A percentile compares a stretch with the other conserved stretches of the same genome.
Evolutionary conservation across 805 yeast genomes (phyloP).

Genomic region (Sugiyamaella chiloensis): DNA sequence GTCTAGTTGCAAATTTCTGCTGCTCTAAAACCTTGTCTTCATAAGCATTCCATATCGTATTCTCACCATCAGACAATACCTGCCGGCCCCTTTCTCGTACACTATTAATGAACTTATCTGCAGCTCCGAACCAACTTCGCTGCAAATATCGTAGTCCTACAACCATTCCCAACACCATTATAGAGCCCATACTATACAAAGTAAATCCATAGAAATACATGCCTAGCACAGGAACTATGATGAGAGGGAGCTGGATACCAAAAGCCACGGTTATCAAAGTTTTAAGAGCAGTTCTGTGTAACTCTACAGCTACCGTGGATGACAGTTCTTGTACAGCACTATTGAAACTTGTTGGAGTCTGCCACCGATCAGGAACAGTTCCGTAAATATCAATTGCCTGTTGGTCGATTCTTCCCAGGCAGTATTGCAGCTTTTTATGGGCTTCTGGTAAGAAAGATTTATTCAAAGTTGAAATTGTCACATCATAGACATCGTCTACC

Average conservation of each 20-base stretch:
- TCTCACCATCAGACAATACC: conserved; percentile 30
- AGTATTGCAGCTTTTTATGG: conserved; percentile 28
- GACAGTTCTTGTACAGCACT: conserved; percentile 8
- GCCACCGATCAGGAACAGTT: not conserved
- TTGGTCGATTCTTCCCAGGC: conserved; percentile 32
- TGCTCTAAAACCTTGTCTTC: conserved; percentile 30
- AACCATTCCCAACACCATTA: conserved; percentile 36
- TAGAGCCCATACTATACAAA: conserved; percentile 34
- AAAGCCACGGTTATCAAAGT: conserved; percentile 29
- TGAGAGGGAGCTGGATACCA: conserved; percentile 36
- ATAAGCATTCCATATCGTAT: conserved; percentile 30
- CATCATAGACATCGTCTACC: conserved; percentile 37
- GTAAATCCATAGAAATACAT: conserved; percentile 30
- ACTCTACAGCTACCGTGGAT: conserved; percentile 17
- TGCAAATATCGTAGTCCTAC: conserved; percentile 37
- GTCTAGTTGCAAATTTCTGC: conserved; percentile 16
- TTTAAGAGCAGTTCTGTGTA: conserved; percentile 32
- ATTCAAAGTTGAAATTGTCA: conserved; percentile 20
- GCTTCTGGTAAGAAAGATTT: conserved; percentile 30
- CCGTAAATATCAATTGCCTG: conserved; percentile 16
- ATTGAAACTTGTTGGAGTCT: conserved; percentile 2
- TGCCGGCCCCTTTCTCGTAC: conserved; percentile 27
- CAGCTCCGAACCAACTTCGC: conserved; percentile 31
- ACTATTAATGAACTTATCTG: conserved; percentile 22
- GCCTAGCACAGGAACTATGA: conserved; percentile 32